These are phyloP conservation scores for Niveomyces coronatus DNA, from an alignment of 2,329 filamentous ascomycete species.

Conservation along the genomic window DNA sequence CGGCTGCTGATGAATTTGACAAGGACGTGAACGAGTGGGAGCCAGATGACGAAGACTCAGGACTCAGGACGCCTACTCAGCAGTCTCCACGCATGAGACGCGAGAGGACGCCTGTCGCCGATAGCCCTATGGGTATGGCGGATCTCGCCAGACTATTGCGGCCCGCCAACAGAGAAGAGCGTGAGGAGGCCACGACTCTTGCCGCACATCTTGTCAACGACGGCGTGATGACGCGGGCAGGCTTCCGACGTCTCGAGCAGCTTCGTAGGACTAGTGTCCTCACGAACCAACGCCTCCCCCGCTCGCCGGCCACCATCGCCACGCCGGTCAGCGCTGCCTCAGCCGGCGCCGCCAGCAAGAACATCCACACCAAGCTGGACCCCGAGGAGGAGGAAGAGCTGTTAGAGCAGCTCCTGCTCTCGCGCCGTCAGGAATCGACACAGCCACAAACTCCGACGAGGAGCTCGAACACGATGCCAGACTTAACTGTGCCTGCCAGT, in stretches of 20 bases:
- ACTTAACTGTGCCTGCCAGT: slow-evolving; percentile 40
- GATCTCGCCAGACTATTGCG: slow-evolving; percentile 75
- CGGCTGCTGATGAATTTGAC: slow-evolving; percentile 17
- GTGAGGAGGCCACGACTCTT: slow-evolving; percentile 69
- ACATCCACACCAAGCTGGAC: slow-evolving; percentile 29
- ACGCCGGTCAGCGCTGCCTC: not conserved
- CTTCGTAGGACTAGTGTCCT: slow-evolving; percentile 58
- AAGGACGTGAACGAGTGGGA: slow-evolving; percentile 24
- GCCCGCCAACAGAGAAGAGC: slow-evolving; percentile 66
- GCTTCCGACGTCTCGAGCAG: slow-evolving; percentile 58
- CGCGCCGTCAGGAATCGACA: slow-evolving; percentile 28
- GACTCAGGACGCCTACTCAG: slow-evolving; percentile 66
- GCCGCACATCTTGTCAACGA: slow-evolving; percentile 67
- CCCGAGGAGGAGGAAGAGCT: slow-evolving; percentile 50
- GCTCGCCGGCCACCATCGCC: slow-evolving; percentile 9
- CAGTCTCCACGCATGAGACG: slow-evolving; percentile 35
- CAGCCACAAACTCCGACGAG: slow-evolving; percentile 2
- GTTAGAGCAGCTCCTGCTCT: slow-evolving; percentile 50
- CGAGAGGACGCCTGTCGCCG: slow-evolving; percentile 48
- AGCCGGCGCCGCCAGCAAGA: slow-evolving; percentile 11
- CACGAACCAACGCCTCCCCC: slow-evolving; percentile 20
- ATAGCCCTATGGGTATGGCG: slow-evolving; percentile 52
- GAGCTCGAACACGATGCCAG: not conserved
- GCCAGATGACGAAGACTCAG: slow-evolving; percentile 37
- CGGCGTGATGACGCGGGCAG: slow-evolving; percentile 70